Evolutionary conservation across 148 eudicot genomes (phyloP), one percentile per base, ranked within the genome.

Genomic region (Tetragonia tetragonoides): DNA sequence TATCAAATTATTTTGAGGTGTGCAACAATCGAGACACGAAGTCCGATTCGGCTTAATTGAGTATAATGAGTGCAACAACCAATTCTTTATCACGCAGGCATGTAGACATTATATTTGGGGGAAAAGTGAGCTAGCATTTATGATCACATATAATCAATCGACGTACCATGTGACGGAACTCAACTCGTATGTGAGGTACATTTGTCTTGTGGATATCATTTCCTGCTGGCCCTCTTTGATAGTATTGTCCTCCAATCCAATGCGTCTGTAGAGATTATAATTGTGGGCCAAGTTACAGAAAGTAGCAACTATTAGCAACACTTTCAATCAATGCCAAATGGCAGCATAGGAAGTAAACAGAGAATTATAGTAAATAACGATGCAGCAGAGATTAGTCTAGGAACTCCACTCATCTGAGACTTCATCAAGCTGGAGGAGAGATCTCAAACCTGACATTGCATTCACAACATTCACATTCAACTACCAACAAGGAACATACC

Each of bases 161-260:
- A 70, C 92, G 10, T 91, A 93, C 99, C 97, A 88, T 91, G 61
- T 95, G 91, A 81, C 97, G 97, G 72, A 95, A 95, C 82, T 93
- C 97, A 59, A 95, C 83, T 40, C 97, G 90, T 80, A 95, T 95
- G 74, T 88, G 97, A 78, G 97, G 99, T 64, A 95, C 94, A 83
- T 95, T 95, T 68, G 99, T 95, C 93, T 78, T 93, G 87, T 88
- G 97, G 80, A 95, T 95, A 64, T 95, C 94, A 86, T 95, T 95
- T 70, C 97, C 97, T 73, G 88, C 93, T 37, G 99, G 97, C 75
- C 94, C 97, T 83, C 89, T 87, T 83, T 62, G 89, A 87, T 80
- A 93, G 90, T 95, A 93, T 81, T 88, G 92, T 80, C 87, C 86
- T 54, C 99, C 99, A 59, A 93, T 89, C 99, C 99, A 95, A 77